These are phyloP conservation scores for Acaromyces ingoldii DNA, from an alignment of 1,284 basidiomycete genomes.

Conservation along the genomic window DNA sequence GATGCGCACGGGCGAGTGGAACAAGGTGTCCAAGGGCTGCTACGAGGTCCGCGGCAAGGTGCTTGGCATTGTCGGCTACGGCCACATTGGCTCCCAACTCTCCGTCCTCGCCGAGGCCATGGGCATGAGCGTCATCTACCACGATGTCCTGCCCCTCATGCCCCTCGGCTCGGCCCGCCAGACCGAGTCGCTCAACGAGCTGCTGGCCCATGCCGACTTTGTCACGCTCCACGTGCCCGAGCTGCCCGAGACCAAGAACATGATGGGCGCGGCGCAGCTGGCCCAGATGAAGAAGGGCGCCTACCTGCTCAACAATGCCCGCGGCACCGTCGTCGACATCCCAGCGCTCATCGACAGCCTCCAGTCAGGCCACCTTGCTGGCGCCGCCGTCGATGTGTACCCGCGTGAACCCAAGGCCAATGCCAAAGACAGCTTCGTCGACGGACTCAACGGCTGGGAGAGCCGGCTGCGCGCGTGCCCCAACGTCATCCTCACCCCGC, in stretches of 20 bases:
- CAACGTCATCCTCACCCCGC: conserved; percentile 59
- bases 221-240: conserved; percentile 96
- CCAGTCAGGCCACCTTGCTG: conserved; percentile 78
- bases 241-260: conserved; percentile 87
- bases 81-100: conserved; percentile 95
- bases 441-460: conserved; percentile 45
- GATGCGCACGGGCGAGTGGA: conserved; percentile 87
- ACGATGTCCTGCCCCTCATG: conserved; percentile 96
- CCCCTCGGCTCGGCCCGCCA: conserved; percentile 90
- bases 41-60: conserved; percentile 98
- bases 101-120: conserved; percentile 95
- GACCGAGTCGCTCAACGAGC: conserved; percentile 71
- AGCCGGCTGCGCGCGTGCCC: conserved; percentile 32
- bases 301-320: conserved; percentile 97
- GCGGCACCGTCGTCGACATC: conserved; percentile 91
- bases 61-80: conserved; percentile 95
- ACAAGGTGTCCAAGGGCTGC: conserved; percentile 97
- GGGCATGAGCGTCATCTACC: conserved; percentile 92
- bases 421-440: conserved; percentile 66
- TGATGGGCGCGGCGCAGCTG: conserved; percentile 77
- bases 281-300: conserved; percentile 89
- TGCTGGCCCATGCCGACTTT: conserved; percentile 77
- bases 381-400: conserved; percentile 92
- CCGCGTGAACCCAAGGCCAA: conserved; percentile 87
- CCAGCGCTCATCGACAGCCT: conserved; percentile 78